Conservation (phyloP, 2,329 filamentous ascomycete genomes). For the Emmonsiellopsis sp. region DNA sequence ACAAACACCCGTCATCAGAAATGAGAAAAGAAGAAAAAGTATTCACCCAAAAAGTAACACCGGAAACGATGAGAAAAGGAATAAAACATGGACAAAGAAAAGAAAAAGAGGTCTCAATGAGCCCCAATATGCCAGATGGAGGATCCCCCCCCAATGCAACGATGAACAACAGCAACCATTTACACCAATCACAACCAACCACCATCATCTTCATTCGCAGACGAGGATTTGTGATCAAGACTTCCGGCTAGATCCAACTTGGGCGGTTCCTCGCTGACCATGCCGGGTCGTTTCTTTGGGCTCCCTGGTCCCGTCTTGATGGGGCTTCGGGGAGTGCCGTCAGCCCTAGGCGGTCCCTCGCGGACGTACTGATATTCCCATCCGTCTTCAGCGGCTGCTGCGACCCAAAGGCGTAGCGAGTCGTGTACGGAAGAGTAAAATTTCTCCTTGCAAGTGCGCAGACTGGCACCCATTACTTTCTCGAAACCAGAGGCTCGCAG, state of each 20-base stretch:
- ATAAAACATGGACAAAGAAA: conserved; percentile 27
- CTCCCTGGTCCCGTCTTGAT: conserved; percentile 31
- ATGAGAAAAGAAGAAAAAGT: neutral
- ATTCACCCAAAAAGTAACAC: neutral
- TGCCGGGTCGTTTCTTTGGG: conserved; percentile 32
- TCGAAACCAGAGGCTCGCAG: conserved; percentile 82
- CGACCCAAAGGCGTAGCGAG: conserved; percentile 79
- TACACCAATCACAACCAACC: conserved; percentile 32
- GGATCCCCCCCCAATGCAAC: conserved; percentile 24
- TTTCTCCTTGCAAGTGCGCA: conserved; percentile 93
- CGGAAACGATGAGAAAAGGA: neutral
- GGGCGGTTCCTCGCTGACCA: conserved; percentile 43
- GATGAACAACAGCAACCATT: conserved; percentile 54
- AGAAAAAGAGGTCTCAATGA: conserved; percentile 13
- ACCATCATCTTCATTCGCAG: conserved; percentile 19
- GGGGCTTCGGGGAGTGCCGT: conserved; percentile 36
- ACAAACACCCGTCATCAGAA: neutral
- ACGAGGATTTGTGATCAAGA: conserved; percentile 16
- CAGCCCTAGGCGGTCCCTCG: conserved; percentile 35
- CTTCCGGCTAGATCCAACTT: conserved; percentile 46
- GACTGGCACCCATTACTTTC: conserved; percentile 71
- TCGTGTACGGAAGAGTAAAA: conserved; percentile 92
- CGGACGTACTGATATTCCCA: conserved; percentile 79
- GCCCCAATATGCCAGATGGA: conserved; percentile 11
- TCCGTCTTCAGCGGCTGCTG: conserved; percentile 73